Evolutionary conservation across 116 monocot species (phyloP), one percentile per base, ranked within the genome.

Genomic region (Dioscorea cayenensis): DNA sequence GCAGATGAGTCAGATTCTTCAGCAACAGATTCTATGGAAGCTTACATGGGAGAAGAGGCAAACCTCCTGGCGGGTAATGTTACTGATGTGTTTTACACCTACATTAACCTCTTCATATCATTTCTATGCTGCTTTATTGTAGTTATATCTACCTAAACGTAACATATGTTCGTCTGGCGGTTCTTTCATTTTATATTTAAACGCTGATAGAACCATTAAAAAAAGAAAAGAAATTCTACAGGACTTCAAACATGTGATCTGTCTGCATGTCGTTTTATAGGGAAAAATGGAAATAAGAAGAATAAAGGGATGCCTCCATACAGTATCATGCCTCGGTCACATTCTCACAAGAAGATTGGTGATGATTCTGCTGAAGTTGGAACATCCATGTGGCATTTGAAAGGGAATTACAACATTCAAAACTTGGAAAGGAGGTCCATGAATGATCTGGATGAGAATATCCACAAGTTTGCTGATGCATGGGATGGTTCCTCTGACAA

Each of bases 311-410:
- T 76, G 77, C 76, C 81, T 20, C 37, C 64, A 69, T 60, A 81
- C 43, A 51, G 64, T 51, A 63, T 55, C 64, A 59, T 73, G 4
- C 38, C 61, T 21, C 68, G 75, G 9, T 62, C 66, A 28, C 74
- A 78, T 73, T 70, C 76, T 43, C 72, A 77, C 35, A 80, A 90
- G 29, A 75, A 72, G 35, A 28, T 16, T 70, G 63, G 35, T 4
- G 79, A 75, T 73, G 74, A 18, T 63, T 72, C 82, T 64, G 70
- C 81, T 67, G 88, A 90, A 49, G 21, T 49, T 14, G 81, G 86
- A 65, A 85, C 89, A 64, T 95, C 86, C 35, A 86, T 83, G 60
- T 92, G 95, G 95, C 80, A 87, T 69, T 77, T 92, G 74, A 92
- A 95, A 82, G 92, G 95, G 14, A 95, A 89, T 48, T 87, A 92